Base-by-base conservation (phyloP, 495 filamentous ascomycete species). In the Aspergillus nanangensis region DNA sequence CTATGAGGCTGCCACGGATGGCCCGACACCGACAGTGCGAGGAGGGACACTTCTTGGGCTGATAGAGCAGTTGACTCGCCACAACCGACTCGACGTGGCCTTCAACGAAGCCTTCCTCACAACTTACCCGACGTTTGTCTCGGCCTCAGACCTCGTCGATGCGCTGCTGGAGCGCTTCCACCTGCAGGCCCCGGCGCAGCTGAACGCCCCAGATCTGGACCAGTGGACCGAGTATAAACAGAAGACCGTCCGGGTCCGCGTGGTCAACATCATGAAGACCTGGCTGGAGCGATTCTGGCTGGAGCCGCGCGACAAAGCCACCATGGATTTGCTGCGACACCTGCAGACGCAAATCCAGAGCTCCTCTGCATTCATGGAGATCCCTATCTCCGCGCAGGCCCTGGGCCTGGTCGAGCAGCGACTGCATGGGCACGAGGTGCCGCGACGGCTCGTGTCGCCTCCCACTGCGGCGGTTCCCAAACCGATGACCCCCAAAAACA, bases 231-330 rank as follows among this genome's bases (percentile, higher is more conserved):
- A 89, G 50, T 77, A 79, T 55, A 95, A 93, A 67, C 88, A 92
- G 62, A 88, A 88, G 47, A 76, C 83, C 4, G 91, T 96, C 45
- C 80, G 87, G 21, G 83, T 95, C 66, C 77, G 91, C 23, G 86
- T 95, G 5, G 83, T 96, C 49, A 95, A 95, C 58, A 90, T 95
- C 44, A 67, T 96, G 48, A 95, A 92, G 68, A 90, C 78, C 58
- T 96, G 91, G 91, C 84, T 96, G 51, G 90, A 95, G 51, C 84
- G 79, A 45, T 95, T 88, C 62, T 96, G 91, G 91, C 88, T 91
- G 82, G 91, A 96, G 61, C 81, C 84, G 31, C 74, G 77, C 31
- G 83, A 78, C 53, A 81, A 87, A 21, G 80, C 80, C 19, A 85
- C 81, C n/a, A 82, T 79, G 56, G 72, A 84, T 47, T 68, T 95